These are phyloP conservation scores for Penicillium canescens DNA, from an alignment of 495 filamentous ascomycete genomes.

Conservation along the genomic window DNA sequence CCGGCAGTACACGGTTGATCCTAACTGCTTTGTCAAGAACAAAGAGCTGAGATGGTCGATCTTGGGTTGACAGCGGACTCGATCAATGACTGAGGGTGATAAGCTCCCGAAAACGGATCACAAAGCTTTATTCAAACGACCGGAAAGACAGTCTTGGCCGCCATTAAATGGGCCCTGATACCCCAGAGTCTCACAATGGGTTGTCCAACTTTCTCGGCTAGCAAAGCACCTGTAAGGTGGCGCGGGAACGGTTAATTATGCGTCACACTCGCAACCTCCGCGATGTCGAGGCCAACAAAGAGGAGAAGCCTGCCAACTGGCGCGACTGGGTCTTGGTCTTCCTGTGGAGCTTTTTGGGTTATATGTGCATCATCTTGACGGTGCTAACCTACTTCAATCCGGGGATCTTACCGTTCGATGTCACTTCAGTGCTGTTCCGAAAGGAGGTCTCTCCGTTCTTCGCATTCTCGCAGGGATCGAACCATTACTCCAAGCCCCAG, in stretches of 20 bases:
- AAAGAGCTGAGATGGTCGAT: constrained; percentile 2
- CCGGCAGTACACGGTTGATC: constrained; percentile 4
- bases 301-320: constrained; percentile 14
- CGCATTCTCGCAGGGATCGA: constrained; percentile 31
- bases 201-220: background rate
- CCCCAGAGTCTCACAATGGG: background rate
- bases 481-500: constrained; percentile 40
- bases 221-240: background rate
- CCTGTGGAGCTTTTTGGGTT: constrained; percentile 27
- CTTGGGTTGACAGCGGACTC: constrained; percentile 8
- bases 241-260: constrained; percentile 20
- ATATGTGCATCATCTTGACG: constrained; percentile 24
- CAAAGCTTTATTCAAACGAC: background rate
- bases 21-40: background rate
- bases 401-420: constrained; percentile 20
- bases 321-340: constrained; percentile 24
- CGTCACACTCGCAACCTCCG: constrained; percentile 11
- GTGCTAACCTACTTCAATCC: constrained; percentile 24
- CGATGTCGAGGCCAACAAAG: constrained; percentile 22
- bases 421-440: constrained; percentile 24
- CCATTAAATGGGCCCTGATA: constrained; percentile 14
- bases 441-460: constrained; percentile 29
- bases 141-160: background rate
- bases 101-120: constrained; percentile 21
- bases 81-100: background rate